phyloP scores from a whole-genome alignment of 139 green algal genomes.

The Chlorella sp. region DNA sequence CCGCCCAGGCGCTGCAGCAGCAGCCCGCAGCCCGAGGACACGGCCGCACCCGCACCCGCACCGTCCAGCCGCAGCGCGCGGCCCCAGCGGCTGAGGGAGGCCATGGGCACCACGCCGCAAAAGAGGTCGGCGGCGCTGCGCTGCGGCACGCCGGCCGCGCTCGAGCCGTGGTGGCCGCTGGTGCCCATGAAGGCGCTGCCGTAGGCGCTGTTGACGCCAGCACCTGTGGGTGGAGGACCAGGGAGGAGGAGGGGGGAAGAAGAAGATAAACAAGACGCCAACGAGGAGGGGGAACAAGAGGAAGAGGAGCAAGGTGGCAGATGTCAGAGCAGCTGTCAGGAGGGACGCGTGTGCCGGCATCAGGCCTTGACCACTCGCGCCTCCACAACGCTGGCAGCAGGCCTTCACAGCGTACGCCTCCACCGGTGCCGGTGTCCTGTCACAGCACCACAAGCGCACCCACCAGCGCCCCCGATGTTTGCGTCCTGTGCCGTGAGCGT shows the following conservation, averaged over 20 bases:
- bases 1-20: slow-evolving; percentile 42
- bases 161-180: no score
- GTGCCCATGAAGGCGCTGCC: no score
- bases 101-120: slow-evolving; percentile 33
- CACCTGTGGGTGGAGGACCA: no score
- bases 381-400: neutral
- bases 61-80: slow-evolving; percentile 3
- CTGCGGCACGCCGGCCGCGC: no score
- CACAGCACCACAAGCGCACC: neutral
- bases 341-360: neutral
- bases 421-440: neutral
- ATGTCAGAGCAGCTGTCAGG: neutral
- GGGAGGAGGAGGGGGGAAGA: no score
- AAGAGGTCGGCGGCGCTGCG: slow-evolving; percentile 37
- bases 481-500: slow-evolving; percentile 29
- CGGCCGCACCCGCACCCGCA: no score
- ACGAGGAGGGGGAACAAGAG: neutral
- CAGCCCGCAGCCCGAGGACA: slow-evolving; percentile 11
- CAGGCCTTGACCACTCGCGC: neutral
- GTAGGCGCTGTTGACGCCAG: no score
- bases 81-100: neutral
- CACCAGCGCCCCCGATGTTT: neutral
- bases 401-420: neutral
- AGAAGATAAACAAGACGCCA: no score
- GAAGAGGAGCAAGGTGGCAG: neutral